Percentiles rank a stretch among this genome's conserved stretches.
phyloP scores from a whole-genome alignment of 768 basidiomycete species.

The Tylopilus felleus region DNA sequence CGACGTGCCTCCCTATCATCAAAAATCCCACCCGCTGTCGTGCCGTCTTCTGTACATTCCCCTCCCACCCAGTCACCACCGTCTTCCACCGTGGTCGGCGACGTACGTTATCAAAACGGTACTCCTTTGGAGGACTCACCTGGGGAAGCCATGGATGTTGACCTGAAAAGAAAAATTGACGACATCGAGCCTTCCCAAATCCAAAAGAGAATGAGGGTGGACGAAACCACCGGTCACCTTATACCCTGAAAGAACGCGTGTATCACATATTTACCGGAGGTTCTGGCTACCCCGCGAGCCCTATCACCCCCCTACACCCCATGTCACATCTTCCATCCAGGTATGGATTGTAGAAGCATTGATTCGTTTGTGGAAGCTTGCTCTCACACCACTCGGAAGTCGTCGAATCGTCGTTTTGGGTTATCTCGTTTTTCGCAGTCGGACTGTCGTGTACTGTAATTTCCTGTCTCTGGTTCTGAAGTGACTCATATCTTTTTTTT shows the following conservation, averaged over 20 bases:
- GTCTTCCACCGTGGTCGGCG: conserved; percentile 34
- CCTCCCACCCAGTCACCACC: conserved; percentile 57
- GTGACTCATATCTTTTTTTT: conserved; percentile 9
- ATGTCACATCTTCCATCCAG: conserved; percentile 23
- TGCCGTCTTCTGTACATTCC: conserved; percentile 40
- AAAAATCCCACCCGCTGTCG: conserved; percentile 23
- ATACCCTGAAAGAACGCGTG: conserved; percentile 50
- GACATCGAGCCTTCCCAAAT: conserved; percentile 49
- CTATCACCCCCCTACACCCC: conserved; percentile 20
- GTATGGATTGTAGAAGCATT: conserved; percentile 29
- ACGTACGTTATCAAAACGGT: conserved; percentile 33
- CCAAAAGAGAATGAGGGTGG: conserved; percentile 73
- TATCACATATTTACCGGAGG: conserved; percentile 20
- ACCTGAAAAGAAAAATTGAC: conserved; percentile 60
- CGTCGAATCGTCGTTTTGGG: conserved; percentile 32
- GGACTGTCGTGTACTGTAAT: conserved; percentile 38
- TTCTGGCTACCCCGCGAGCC: conserved; percentile 22
- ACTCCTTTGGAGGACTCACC: conserved; percentile 39
- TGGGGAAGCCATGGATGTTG: conserved; percentile 47
- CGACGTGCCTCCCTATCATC: conserved; percentile 57
- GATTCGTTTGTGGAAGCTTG: conserved; percentile 30
- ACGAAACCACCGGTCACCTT: conserved; percentile 43
- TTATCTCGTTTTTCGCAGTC: conserved; percentile 30
- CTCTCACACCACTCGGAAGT: conserved; percentile 27
- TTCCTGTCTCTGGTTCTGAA: conserved; percentile 20